A percentile compares a stretch with the other conserved stretches of the same genome.
phyloP scores from a whole-genome alignment of 202 grass and related monocot species.

The Brachypodium distachyon region DNA sequence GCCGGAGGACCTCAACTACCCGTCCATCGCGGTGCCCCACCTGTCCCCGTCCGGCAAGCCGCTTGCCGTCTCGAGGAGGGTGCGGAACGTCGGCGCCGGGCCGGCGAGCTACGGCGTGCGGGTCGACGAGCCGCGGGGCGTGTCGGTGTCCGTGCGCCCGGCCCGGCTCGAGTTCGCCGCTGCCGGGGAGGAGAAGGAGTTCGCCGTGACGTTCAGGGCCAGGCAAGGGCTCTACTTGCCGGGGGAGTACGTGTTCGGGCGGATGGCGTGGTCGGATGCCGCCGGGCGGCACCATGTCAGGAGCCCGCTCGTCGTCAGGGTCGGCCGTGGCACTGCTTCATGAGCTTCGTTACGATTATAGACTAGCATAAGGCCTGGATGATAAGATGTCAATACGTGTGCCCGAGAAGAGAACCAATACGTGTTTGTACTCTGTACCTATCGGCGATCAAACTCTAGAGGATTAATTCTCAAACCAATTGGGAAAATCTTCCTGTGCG shows the following conservation, averaged over 20 bases:
- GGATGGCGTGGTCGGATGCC: constrained; percentile 62
- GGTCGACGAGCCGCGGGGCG: constrained; percentile 40
- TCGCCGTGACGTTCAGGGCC: constrained; percentile 50
- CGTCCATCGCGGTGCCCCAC: constrained; percentile 57
- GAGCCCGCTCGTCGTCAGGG: constrained; percentile 60
- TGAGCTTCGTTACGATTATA: background rate
- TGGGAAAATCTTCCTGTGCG: no score
- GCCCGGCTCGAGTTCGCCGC: constrained; percentile 46
- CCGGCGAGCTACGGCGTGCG: constrained; percentile 40
- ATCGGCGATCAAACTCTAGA: no score
- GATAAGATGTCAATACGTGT: no score
- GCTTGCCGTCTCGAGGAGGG: constrained; percentile 30
- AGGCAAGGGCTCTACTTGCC: constrained; percentile 15
- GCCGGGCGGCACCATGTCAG: constrained; percentile 48
- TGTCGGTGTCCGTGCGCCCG: constrained; percentile 60
- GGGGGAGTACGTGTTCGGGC: constrained; percentile 61
- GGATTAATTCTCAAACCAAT: no score
- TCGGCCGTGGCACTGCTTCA: constrained; percentile 9
- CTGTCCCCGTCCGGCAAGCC: constrained; percentile 29
- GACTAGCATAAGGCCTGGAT: no score
- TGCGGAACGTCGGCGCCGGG: constrained; percentile 57
- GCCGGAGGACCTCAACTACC: constrained; percentile 82
- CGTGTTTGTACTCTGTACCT: no score
- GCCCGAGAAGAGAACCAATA: no score
- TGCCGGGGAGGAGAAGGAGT: constrained; percentile 44